Evolutionary conservation across 192 early-diverging fungal genomes (phyloP), one percentile per base, ranked within the genome.

Genomic region (Umbelopsis isabellina): DNA sequence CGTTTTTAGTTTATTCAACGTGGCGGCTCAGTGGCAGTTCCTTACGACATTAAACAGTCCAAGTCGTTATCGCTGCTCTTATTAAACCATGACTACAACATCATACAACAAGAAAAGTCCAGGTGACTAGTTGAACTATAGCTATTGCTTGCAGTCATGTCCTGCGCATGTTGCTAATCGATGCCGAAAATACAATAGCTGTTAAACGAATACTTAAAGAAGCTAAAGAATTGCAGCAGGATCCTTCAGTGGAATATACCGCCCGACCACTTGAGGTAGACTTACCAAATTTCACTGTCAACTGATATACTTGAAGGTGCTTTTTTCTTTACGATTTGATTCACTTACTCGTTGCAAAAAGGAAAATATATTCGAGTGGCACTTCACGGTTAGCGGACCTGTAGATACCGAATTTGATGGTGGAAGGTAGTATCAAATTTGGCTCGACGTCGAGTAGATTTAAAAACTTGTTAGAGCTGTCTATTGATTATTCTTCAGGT

Each of bases 341-440:
- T 55, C 18, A 49, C 12, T 41, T 58, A 49, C 51, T 21, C 11
- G 41, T 44, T 71, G 37, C 45, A n/a, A 58, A 2, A 84, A 99
- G 82, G 88, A 91, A 49, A 93, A 98, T 79, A 83, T 99, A 25
- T 93, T 99, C 78, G 97, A 99, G 75, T 98, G 95, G 95, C 97
- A 98, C 75, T 98, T 96, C 76, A 96, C 95, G 2, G 84, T 98
- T 10, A 84, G 93, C 20, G 97, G 97, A 11, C 96, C 96, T 22
- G 80, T 87, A 21, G 91, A 87, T 22, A 93, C 93, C 7, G 92
- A 93, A 7, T 99, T 93, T 80, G 87, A 87, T 65, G 93, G 92
- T 46, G 96, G 93, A 70, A 82, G 86, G 80, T 82, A 77, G 81
- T 69, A 44, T 23, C 5, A 23, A 13, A 58, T 51, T 30, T 61